Conservation (phyloP, 805 yeast genomes). For the Kodamaea fukazawae region DNA sequence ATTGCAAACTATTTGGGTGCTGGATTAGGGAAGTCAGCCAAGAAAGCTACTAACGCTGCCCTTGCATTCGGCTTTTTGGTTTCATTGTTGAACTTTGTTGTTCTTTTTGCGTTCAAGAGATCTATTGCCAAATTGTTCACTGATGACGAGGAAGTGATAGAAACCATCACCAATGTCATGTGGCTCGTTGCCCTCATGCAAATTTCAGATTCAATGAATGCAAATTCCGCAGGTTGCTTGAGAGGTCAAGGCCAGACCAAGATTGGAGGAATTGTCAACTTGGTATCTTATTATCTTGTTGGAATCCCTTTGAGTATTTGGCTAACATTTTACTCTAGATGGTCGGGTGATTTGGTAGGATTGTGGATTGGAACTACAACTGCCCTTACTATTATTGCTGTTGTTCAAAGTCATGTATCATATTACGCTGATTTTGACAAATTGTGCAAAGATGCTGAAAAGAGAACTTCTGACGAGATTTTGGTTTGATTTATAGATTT, state of each 20-base stretch:
- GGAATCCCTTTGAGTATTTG: conserved; percentile 61
- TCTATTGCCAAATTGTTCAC: conserved; percentile 51
- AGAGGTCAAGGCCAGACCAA: conserved; percentile 77
- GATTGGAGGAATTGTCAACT: conserved; percentile 58
- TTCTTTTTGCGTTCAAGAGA: conserved; percentile 29
- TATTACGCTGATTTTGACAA: conserved; percentile 35
- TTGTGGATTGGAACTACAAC: conserved; percentile 56
- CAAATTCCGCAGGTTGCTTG: conserved; percentile 71
- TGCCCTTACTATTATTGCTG: conserved; percentile 50
- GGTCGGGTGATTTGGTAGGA: conserved; percentile 52
- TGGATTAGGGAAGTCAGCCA: conserved; percentile 36
- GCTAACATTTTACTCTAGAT: conserved; percentile 48
- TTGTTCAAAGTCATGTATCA: conserved; percentile 40
- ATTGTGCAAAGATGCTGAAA: conserved; percentile 38
- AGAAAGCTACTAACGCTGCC: conserved; percentile 35
- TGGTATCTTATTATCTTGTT: conserved; percentile 56
- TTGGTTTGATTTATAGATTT: background rate
- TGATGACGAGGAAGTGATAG: conserved; percentile 54
- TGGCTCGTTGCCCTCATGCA: conserved; percentile 69
- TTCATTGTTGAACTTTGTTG: conserved; percentile 31
- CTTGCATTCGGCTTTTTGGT: conserved; percentile 35
- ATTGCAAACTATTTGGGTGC: conserved; percentile 57
- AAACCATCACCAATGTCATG: conserved; percentile 48
- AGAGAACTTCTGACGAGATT: conserved; percentile 26
- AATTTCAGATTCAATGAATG: conserved; percentile 64